These are phyloP conservation scores for Setaria italica DNA, from an alignment of 202 grass and related monocot species.

Conservation along the genomic window DNA sequence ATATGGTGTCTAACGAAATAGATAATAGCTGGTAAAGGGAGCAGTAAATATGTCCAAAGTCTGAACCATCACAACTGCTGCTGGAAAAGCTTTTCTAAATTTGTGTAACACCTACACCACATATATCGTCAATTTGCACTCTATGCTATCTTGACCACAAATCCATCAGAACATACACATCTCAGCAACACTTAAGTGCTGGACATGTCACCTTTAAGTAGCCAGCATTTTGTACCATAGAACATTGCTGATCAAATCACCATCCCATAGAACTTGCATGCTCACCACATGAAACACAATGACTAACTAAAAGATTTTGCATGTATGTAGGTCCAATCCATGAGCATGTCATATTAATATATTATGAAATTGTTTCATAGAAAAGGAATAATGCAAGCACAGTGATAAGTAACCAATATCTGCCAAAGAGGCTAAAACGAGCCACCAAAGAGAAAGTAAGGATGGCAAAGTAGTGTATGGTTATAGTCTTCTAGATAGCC, in stretches of 20 bases:
- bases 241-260: not conserved
- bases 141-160: not conserved
- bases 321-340: conserved; percentile 1
- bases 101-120: not conserved
- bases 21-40: not conserved
- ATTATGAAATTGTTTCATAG: conserved; percentile 6
- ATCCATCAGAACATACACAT: not conserved
- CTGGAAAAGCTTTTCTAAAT: not conserved
- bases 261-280: not conserved
- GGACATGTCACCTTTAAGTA: not conserved
- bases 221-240: not conserved
- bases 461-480: conserved; percentile 16
- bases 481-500: conserved; percentile 26
- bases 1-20: conserved; percentile 10
- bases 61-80: not conserved
- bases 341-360: conserved; percentile 14
- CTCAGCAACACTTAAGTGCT: not conserved
- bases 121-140: not conserved
- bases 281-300: too few species aligned
- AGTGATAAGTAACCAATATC: conserved; percentile 29
- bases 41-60: not conserved
- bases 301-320: not conserved
- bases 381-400: conserved; percentile 5
- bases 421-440: conserved; percentile 21
- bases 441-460: conserved; percentile 36